phyloP scores from a whole-genome alignment of 2,329 filamentous ascomycete genomes.

The Epicoccum nigrum region DNA sequence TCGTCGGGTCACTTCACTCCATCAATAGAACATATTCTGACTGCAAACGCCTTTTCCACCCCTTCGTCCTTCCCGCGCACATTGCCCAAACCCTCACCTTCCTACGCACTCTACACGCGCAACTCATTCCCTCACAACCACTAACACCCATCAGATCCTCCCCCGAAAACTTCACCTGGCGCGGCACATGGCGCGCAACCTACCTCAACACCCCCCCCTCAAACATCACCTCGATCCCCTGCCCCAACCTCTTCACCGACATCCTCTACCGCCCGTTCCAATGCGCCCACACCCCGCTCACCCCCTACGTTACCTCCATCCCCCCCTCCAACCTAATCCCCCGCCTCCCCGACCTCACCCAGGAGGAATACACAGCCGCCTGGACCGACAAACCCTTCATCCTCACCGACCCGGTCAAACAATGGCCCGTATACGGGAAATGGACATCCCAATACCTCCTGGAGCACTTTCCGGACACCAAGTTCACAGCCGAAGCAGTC shows the following conservation, averaged over 20 bases:
- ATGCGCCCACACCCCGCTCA: conserved; percentile 76
- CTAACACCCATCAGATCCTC: conserved; percentile 46
- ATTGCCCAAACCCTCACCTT: not conserved
- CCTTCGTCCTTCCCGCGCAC: not conserved
- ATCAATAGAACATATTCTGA: conserved; percentile 5
- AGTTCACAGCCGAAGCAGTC: conserved; percentile 89
- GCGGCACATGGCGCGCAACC: conserved; percentile 83
- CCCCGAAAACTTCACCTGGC: conserved; percentile 67
- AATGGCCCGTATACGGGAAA: conserved; percentile 76
- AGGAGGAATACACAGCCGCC: conserved; percentile 72
- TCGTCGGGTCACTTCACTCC: not conserved
- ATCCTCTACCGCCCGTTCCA: conserved; percentile 87
- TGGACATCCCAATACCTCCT: conserved; percentile 77
- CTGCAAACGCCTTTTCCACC: too few relatives aligned
- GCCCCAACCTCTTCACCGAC: conserved; percentile 84
- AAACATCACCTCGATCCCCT: conserved; percentile 67
- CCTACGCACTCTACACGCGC: too few relatives aligned
- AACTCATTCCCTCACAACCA: not conserved
- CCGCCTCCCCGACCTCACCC: conserved; percentile 70
- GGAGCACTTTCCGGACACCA: conserved; percentile 66
- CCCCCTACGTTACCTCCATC: conserved; percentile 72
- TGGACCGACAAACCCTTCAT: conserved; percentile 89
- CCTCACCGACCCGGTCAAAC: conserved; percentile 77
- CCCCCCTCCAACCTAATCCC: conserved; percentile 75
- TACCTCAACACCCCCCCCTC: conserved; percentile 65